Base-by-base conservation (phyloP, 768 basidiomycete species). In the Auricularia sp. region DNA sequence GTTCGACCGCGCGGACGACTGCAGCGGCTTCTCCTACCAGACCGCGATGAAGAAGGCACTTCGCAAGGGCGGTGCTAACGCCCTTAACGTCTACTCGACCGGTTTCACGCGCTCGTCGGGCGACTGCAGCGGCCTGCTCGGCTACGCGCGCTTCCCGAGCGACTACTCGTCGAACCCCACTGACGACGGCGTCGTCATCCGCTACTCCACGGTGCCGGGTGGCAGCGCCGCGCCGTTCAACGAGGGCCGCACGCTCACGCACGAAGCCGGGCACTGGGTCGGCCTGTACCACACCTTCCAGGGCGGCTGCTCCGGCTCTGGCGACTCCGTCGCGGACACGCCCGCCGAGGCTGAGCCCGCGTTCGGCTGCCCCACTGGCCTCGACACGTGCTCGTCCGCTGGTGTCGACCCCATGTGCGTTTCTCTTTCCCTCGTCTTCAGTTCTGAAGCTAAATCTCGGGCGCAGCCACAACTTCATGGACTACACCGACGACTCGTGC, bases 201-300 rank as follows among this genome's bases (percentile, higher is more conserved):
- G 74, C 33, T 75, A 67, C 70, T 72, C 72, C 16, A 70, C 72
- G 4, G 65, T 75, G 16, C 74, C 74, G 21, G 79, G 80, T 58
- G 84, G 83, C 21, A 71, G 75, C 44, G 71, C 77, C 3, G 39
- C 69, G 10, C 72, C 73, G 62, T 84, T 69, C 72, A 76, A 84
- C 72, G 66, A 79, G 71, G 68, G 67, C 33, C 44, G 62, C 39
- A 85, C 81, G 54, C 68, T 81, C 65, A 82, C 79, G 14, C 84
- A 85, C 69, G 84, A 85, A 71, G 79, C 77, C 60, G 82, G 83
- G n/a, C 83, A 84, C 73, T 85, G 84, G 83, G 74, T 83, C 65
- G 83, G 84, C 34, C 76, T 84, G 33, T 84, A 78, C 73, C 83
- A 84, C 74, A 83, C 83, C 33, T 84, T 83, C 80, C 64, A 64